Evolutionary conservation across 129 eudicot genomes (phyloP), one percentile per base, ranked within the genome.

Genomic region (Flaveria brownii): DNA sequence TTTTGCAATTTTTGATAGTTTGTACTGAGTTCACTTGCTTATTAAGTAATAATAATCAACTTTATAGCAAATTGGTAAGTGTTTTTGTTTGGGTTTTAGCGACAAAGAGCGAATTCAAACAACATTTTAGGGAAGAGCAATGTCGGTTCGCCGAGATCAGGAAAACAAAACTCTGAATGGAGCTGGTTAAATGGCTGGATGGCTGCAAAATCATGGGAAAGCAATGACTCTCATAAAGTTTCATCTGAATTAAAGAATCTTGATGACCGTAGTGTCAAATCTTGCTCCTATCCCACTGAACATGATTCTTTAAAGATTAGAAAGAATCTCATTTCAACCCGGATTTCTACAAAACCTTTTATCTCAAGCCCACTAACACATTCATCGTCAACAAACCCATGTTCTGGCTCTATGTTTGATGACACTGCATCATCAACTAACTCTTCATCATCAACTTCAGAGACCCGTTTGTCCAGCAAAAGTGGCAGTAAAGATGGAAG

Each of bases 121-220:
- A 62, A 28, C 20, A 14, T 28, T 12, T 51, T 75, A 30, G 68
- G 3, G 20, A 62, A 28, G 45, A 78, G 47, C 33, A 84, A 70
- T 70, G 13, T 45, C 0, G 67, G 20, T 13, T 71, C 85, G 33
- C 82, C 80, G 30, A 82, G 87, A 60, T 75, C 61, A 14, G 79
- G 80, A 30, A 86, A 84, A 82, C 82, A 55, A 67, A 52, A 42
- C 63, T 26, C 86, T 10, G 88, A 88, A 22, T 81, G 81, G 81
- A 84, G 90, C 68, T 91, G 98, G 98, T 33, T 94, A 54, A 93
- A 94, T 36, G 90, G 96, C 20, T 94, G 98, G 98, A 91, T 94
- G 97, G 87, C 98, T n/a, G 71, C 76, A 28, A 94, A 88, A 82
- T 88, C 96, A 4, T 94, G 96, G 98, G 96, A 76, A 30, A 76